These are phyloP conservation scores for Scutellaria baicalensis DNA, from an alignment of 257 asterid genomes.

Conservation along the genomic window DNA sequence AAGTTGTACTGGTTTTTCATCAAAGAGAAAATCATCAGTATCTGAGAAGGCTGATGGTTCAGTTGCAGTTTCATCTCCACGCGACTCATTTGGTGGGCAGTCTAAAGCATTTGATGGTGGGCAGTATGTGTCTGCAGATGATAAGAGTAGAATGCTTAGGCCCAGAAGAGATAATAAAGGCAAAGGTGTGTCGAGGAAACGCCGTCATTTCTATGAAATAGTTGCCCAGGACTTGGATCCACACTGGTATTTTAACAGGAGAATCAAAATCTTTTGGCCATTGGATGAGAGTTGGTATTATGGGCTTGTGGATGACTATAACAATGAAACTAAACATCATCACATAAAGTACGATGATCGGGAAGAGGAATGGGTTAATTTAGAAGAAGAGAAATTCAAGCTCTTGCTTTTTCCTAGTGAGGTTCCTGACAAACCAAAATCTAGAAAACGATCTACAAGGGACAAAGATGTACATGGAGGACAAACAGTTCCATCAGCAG, in stretches of 20 bases:
- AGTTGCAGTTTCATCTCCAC: slow-evolving; percentile 42
- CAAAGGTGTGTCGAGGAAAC: slow-evolving; percentile 59
- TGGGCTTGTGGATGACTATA: slow-evolving; percentile 76
- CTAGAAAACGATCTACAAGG: slow-evolving; percentile 26
- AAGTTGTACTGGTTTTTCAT: slow-evolving; percentile 75
- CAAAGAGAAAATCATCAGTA: slow-evolving; percentile 41
- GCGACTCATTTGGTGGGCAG: slow-evolving; percentile 31
- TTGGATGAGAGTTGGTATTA: slow-evolving; percentile 92
- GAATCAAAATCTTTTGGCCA: slow-evolving; percentile 91
- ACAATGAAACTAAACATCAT: slow-evolving; percentile 68
- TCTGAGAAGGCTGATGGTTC: slow-evolving; percentile 37
- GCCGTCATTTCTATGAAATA: slow-evolving; percentile 93
- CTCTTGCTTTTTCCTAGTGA: slow-evolving; percentile 89
- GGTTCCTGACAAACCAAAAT: slow-evolving; percentile 51
- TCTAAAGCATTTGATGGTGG: slow-evolving; percentile 40
- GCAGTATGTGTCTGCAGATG: slow-evolving; percentile 45
- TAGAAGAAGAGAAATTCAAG: slow-evolving; percentile 75
- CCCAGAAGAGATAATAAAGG: slow-evolving; percentile 61
- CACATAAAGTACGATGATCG: slow-evolving; percentile 86
- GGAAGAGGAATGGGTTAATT: slow-evolving; percentile 95
- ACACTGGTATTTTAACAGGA: slow-evolving; percentile 60
- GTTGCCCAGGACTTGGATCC: slow-evolving; percentile 58
- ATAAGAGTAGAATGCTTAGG: slow-evolving; percentile 60
- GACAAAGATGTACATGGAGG: slow-evolving; percentile 23
- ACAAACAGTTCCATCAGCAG: slow-evolving; percentile 32